Conservation (phyloP, 345 rosid genomes). For the Citrus mangshanensis region DNA sequence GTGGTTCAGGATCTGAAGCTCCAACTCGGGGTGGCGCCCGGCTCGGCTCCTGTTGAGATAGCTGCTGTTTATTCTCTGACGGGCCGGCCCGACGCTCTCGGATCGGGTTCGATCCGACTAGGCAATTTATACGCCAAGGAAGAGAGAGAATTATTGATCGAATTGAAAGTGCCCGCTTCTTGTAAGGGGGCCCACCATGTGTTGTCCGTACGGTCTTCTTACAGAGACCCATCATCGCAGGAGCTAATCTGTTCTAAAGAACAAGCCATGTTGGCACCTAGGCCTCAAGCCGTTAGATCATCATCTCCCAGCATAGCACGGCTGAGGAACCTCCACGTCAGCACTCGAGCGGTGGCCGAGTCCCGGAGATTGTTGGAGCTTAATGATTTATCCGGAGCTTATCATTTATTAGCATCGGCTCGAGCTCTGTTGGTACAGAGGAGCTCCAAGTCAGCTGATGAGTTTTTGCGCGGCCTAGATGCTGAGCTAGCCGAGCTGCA, state of each 20-base stretch:
- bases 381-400: conserved; percentile 52
- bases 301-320: conserved; percentile 45
- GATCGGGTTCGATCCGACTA: conserved; percentile 52
- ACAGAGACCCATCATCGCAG: conserved; percentile 51
- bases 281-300: conserved; percentile 47
- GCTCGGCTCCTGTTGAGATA: conserved; percentile 64
- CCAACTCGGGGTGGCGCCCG: conserved; percentile 56
- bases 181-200: conserved; percentile 47
- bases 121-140: conserved; percentile 76
- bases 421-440: conserved; percentile 58
- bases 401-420: conserved; percentile 66
- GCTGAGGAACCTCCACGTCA: conserved; percentile 67
- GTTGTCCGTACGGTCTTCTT: conserved; percentile 63
- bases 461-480: conserved; percentile 53
- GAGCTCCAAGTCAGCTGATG: conserved; percentile 38
- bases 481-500: conserved; percentile 62
- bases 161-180: conserved; percentile 51
- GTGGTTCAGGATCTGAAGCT: conserved; percentile 64
- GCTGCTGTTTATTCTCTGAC: conserved; percentile 51
- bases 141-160: conserved; percentile 68
- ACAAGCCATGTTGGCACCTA: conserved; percentile 46
- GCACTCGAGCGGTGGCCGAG: conserved; percentile 73
- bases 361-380: conserved; percentile 60
- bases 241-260: conserved; percentile 44
- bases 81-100: conserved; percentile 46